Conservation (phyloP, 2,329 filamentous ascomycete genomes). For the Pezicula carpinea region DNA sequence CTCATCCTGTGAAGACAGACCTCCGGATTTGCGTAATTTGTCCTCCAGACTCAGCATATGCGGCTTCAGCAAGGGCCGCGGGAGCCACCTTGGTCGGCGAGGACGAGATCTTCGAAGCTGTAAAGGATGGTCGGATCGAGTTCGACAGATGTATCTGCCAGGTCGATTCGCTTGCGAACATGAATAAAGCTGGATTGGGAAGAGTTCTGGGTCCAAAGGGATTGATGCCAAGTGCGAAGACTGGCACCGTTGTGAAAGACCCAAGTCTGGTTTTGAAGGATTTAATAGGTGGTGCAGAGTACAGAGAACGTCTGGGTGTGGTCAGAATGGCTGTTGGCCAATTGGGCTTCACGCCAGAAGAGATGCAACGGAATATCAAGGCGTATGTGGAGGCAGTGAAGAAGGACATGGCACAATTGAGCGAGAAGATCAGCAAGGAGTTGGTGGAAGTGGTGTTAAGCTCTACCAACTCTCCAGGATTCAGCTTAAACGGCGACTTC, state of each 20-base stretch:
- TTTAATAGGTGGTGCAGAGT: slow-evolving; percentile 79
- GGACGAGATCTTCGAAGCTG: slow-evolving; percentile 75
- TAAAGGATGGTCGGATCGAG: slow-evolving; percentile 67
- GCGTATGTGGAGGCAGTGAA: slow-evolving; percentile 71
- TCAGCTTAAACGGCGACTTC: slow-evolving; percentile 81
- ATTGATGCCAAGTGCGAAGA: slow-evolving; percentile 87
- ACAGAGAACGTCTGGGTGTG: slow-evolving; percentile 80
- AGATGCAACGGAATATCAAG: slow-evolving; percentile 81
- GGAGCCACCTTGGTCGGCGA: slow-evolving; percentile 84
- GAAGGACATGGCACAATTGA: slow-evolving; percentile 65
- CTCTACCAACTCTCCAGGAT: slow-evolving; percentile 80
- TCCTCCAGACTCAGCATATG: slow-evolving; percentile 71
- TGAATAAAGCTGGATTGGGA: slow-evolving; percentile 78
- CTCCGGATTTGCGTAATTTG: slow-evolving; percentile 87
- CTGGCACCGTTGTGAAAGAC: slow-evolving; percentile 82
- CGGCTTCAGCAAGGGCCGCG: slow-evolving; percentile 66
- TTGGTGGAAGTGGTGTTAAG: slow-evolving; percentile 76
- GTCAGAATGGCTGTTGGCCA: slow-evolving; percentile 89
- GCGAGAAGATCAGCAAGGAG: slow-evolving; percentile 63
- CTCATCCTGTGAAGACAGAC: slow-evolving; percentile 85
- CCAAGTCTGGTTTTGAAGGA: slow-evolving; percentile 71
- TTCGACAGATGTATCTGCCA: slow-evolving; percentile 92
- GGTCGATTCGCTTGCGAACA: slow-evolving; percentile 66
- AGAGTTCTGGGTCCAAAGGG: slow-evolving; percentile 82
- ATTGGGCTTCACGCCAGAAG: slow-evolving; percentile 80